These are phyloP conservation scores for Fusarium virguliforme DNA, from an alignment of 2,329 filamentous ascomycete species.

Conservation along the genomic window DNA sequence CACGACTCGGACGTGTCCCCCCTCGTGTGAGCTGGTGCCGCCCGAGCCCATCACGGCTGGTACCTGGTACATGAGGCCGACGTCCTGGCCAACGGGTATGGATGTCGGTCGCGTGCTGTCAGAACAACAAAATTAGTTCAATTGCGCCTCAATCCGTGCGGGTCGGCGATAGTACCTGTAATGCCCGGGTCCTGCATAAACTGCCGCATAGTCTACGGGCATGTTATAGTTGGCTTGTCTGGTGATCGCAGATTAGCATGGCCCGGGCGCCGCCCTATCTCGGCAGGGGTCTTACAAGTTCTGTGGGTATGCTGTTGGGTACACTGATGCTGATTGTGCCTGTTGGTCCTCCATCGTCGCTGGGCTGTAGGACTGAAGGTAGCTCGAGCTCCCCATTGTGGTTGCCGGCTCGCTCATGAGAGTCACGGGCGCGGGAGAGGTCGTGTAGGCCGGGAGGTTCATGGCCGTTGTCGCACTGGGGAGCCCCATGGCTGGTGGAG, in stretches of 20 bases:
- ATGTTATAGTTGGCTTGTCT: conserved; percentile 60
- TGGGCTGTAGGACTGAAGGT: conserved; percentile 67
- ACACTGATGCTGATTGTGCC: conserved; percentile 55
- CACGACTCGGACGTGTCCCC: conserved; percentile 76
- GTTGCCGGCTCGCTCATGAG: conserved; percentile 67
- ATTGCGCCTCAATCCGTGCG: conserved; percentile 22
- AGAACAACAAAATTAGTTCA: conserved; percentile 39
- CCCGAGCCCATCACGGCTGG: conserved; percentile 58
- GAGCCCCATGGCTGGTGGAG: conserved; percentile 52
- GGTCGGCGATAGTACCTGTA: conserved; percentile 59
- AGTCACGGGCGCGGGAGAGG: conserved; percentile 66
- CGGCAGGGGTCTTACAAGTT: conserved; percentile 55
- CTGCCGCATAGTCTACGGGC: conserved; percentile 62
- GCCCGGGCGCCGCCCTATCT: conserved; percentile 48
- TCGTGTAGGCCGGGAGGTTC: conserved; percentile 67
- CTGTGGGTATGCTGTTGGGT: conserved; percentile 56
- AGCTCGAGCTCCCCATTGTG: conserved; percentile 61
- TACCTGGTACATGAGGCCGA: conserved; percentile 63
- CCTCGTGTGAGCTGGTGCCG: conserved; percentile 56
- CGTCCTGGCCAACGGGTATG: conserved; percentile 58
- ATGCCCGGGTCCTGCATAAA: conserved; percentile 54
- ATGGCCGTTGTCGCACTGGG: conserved; percentile 61
- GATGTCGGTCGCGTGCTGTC: conserved; percentile 59
- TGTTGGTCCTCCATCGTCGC: conserved; percentile 64
- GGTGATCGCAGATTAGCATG: conserved; percentile 50